Conservation (phyloP, 2,329 filamentous ascomycete genomes). For the Intubia oerlemansii region DNA sequence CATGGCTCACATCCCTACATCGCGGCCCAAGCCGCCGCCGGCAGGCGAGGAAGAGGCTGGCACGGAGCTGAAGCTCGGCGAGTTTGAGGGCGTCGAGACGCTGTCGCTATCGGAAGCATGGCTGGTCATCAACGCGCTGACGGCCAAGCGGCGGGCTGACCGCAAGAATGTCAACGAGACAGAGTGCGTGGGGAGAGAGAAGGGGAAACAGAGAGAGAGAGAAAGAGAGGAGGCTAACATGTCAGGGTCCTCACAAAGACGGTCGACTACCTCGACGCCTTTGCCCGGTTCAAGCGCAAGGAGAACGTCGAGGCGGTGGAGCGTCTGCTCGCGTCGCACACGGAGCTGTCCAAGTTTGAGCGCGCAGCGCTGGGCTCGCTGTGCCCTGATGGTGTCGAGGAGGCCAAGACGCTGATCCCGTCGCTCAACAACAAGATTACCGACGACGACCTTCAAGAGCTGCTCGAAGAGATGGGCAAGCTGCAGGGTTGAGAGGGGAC, state of each 20-base stretch:
- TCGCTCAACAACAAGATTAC: constrained; percentile 74
- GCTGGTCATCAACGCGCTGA: constrained; percentile 76
- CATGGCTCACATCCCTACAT: constrained; percentile 26
- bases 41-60: constrained; percentile 78
- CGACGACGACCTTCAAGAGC: constrained; percentile 69
- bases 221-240: background rate
- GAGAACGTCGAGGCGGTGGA: constrained; percentile 92
- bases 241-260: constrained; percentile 67
- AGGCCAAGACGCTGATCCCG: constrained; percentile 90
- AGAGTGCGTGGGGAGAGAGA: constrained; percentile 29
- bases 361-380: constrained; percentile 78
- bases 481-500: constrained; percentile 22
- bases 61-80: constrained; percentile 63
- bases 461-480: constrained; percentile 82
- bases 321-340: constrained; percentile 58
- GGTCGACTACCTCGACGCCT: constrained; percentile 79
- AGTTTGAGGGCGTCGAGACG: constrained; percentile 81
- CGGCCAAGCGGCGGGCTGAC: constrained; percentile 58
- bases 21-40: constrained; percentile 45
- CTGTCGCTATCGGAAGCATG: constrained; percentile 83
- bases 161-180: constrained; percentile 69
- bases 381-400: constrained; percentile 80
- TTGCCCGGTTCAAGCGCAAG: constrained; percentile 87
- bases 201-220: no score
- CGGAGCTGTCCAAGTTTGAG: constrained; percentile 77